Conservation (phyloP, 2,329 filamentous ascomycete species). For the Colletotrichum sp. region DNA sequence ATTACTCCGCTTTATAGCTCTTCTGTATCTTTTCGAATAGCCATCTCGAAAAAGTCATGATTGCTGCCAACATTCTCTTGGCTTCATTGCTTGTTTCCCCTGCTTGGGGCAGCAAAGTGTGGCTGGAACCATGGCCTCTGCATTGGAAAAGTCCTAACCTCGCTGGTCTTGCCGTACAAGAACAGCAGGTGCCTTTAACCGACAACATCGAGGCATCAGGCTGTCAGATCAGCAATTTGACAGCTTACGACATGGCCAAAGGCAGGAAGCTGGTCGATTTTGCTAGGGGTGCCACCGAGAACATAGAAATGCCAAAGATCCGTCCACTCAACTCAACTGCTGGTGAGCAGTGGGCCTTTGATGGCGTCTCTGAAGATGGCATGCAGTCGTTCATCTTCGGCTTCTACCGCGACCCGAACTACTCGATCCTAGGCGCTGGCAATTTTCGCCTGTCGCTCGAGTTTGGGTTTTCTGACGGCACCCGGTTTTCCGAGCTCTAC, state of each 20-base stretch:
- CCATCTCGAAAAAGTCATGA: background rate
- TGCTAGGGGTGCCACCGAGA: background rate
- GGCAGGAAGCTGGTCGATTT: constrained; percentile 11
- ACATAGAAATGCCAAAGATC: constrained; percentile 25
- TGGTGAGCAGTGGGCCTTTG: constrained; percentile 35
- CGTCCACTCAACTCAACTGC: constrained; percentile 27
- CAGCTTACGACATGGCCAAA: constrained; percentile 2
- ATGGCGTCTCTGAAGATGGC: constrained; percentile 29
- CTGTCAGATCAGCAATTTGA: constrained; percentile 3
- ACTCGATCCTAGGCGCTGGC: constrained; percentile 29
- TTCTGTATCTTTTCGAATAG: background rate
- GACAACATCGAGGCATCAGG: background rate
- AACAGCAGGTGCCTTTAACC: background rate
- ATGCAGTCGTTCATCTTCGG: constrained; percentile 28
- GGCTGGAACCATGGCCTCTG: background rate
- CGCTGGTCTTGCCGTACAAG: background rate
- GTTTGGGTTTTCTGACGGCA: constrained; percentile 25
- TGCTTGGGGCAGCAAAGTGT: background rate
- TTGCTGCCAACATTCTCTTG: background rate
- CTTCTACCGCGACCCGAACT: constrained; percentile 34
- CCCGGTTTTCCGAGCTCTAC: constrained; percentile 26
- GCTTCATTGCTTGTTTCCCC: background rate
- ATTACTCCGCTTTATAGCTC: background rate
- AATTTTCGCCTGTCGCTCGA: constrained; percentile 30
- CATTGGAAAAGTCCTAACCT: background rate